phyloP scores from a whole-genome alignment of 805 yeast species.

The Saccharomyces jurei region DNA sequence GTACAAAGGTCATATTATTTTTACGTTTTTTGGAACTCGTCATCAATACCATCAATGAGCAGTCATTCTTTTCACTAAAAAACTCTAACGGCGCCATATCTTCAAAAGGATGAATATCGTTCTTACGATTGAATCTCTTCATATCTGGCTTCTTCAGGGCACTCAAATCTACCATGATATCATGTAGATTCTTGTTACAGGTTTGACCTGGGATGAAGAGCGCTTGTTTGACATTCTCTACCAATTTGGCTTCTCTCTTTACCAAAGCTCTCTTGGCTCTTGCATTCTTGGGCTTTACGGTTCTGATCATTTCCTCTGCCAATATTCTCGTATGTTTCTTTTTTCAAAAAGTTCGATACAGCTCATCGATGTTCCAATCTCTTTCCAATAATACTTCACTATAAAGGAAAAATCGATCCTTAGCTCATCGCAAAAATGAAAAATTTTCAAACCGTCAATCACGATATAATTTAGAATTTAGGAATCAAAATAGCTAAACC shows the following conservation, averaged over 20 bases:
- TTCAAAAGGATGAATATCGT: slow-evolving; percentile 87
- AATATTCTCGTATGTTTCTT: not conserved
- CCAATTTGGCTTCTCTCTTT: slow-evolving; percentile 76
- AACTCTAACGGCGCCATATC: slow-evolving; percentile 80
- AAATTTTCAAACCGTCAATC: not conserved
- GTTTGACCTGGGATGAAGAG: slow-evolving; percentile 86
- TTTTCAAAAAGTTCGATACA: not conserved
- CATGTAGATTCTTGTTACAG: slow-evolving; percentile 71
- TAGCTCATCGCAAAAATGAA: not conserved
- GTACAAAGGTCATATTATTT: slow-evolving; percentile 75
- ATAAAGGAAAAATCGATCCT: not conserved
- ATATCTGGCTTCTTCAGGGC: slow-evolving; percentile 86
- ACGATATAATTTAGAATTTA: not conserved
- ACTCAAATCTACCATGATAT: slow-evolving; percentile 79
- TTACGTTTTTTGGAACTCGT: slow-evolving; percentile 87
- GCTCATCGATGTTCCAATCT: not conserved
- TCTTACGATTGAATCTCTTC: slow-evolving; percentile 81
- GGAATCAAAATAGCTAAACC: not conserved
- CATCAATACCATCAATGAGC: slow-evolving; percentile 73
- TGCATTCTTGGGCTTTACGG: slow-evolving; percentile 82
- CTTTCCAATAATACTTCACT: not conserved
- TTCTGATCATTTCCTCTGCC: slow-evolving; percentile 28
- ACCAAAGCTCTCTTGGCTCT: slow-evolving; percentile 92
- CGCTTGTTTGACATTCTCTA: slow-evolving; percentile 85
- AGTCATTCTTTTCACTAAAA: slow-evolving; percentile 89